Conservation (phyloP, 192 early-diverging fungal species). For the Dispira simplex region DNA sequence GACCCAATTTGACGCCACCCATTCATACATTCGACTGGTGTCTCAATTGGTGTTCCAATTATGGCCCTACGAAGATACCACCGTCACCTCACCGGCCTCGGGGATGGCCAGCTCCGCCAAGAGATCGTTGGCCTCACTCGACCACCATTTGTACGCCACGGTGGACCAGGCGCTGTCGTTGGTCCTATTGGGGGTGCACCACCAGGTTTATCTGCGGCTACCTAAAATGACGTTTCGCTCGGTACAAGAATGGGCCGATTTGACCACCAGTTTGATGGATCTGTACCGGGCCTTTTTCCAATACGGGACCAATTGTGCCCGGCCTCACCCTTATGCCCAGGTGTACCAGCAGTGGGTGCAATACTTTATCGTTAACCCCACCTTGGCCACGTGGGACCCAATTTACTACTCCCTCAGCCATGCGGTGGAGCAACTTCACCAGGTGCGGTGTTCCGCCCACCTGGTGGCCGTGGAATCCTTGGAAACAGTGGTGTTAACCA, state of each 20-base stretch:
- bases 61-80: neutral
- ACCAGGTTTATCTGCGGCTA: neutral
- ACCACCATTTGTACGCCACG: neutral
- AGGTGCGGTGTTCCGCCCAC: neutral
- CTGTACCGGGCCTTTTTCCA: neutral
- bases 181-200: neutral
- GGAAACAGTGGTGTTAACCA: neutral
- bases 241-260: neutral
- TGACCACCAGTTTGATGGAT: neutral
- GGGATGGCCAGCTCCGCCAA: neutral
- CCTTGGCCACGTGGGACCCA: neutral
- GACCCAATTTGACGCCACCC: neutral
- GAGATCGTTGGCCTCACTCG: no score
- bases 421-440: neutral
- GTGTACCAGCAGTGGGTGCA: neutral
- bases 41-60: neutral
- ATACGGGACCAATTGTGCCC: no score
- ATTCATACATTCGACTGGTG: conserved; percentile 1
- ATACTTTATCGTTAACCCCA: neutral
- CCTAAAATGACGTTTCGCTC: neutral
- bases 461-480: neutral
- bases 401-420: neutral
- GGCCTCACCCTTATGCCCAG: neutral
- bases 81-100: neutral
- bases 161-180: neutral